Evolutionary conservation across 169 alveolate species (phyloP).

Genomic region (Pseudocohnilembus persalinus): DNA sequence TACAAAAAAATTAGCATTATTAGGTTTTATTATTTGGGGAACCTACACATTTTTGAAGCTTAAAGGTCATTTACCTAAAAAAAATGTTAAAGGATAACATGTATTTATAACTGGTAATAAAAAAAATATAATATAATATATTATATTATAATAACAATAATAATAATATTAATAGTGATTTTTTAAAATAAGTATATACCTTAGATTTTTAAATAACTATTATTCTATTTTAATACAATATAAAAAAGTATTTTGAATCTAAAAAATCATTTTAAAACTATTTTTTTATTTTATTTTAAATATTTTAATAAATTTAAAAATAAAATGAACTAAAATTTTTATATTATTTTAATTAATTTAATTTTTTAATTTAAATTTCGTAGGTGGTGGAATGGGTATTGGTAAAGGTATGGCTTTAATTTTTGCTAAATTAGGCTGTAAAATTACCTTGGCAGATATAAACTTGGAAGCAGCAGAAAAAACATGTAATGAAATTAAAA

Average conservation of each 20-base stretch:
- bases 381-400: conserved; percentile 71
- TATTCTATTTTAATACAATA: not conserved
- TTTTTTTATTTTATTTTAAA: too few relatives aligned
- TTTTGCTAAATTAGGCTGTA: conserved; percentile 60
- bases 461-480: conserved; percentile 48
- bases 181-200: too few relatives aligned
- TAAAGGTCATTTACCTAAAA: conserved; percentile 60
- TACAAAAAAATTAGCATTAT: too few relatives aligned
- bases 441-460: conserved; percentile 60
- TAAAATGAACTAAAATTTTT: too few relatives aligned
- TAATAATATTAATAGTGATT: too few relatives aligned
- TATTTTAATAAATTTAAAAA: too few relatives aligned
- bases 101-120: conserved; percentile 42
- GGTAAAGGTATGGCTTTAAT: conserved; percentile 59
- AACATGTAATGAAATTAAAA: conserved; percentile 20
- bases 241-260: too few relatives aligned
- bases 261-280: too few relatives aligned
- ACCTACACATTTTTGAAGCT: conserved; percentile 26
- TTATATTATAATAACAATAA: too few relatives aligned
- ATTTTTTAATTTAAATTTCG: not conserved
- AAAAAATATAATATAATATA: too few relatives aligned
- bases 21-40: not conserved
- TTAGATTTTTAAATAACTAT: too few relatives aligned
- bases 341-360: too few relatives aligned
- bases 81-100: conserved; percentile 53